A percentile compares a stretch with the other conserved stretches of the same genome.
Evolutionary conservation across 78 protist genomes (phyloP).

Genomic region (Emiliania huxleyi): DNA sequence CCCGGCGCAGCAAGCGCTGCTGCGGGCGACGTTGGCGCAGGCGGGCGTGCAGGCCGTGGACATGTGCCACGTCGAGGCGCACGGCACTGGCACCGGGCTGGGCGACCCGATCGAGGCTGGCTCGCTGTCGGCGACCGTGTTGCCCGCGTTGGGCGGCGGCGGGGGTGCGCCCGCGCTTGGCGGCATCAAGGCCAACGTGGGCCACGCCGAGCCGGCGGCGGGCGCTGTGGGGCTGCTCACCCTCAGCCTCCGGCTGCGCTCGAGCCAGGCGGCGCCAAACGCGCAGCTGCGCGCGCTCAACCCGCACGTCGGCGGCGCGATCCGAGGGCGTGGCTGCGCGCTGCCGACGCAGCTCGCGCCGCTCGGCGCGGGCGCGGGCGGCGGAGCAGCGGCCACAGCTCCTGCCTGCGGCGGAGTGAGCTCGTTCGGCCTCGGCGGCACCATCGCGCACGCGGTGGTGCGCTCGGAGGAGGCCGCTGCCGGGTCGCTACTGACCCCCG

Average conservation of each 20-base stretch:
- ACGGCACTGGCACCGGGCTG: constrained; percentile 43
- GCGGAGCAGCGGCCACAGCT: neutral
- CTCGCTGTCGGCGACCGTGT: constrained; percentile 48
- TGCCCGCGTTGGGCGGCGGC: constrained; percentile 2
- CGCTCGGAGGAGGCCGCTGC: too few species aligned
- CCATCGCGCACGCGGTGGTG: constrained; percentile 13
- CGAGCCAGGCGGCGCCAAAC: neutral
- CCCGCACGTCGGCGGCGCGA: neutral
- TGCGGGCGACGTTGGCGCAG: constrained; percentile 44
- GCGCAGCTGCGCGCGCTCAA: neutral
- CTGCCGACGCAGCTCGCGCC: neutral
- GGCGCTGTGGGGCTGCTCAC: neutral
- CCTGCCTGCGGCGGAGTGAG: neutral
- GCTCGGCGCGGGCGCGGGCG: neutral
- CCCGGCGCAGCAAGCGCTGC: constrained; percentile 60
- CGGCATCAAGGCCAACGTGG: constrained; percentile 67
- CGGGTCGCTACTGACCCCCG: too few species aligned
- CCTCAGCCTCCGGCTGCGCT: neutral
- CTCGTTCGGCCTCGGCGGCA: neutral
- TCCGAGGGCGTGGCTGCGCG: neutral
- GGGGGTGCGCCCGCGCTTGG: constrained; percentile 49
- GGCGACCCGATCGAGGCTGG: constrained; percentile 66
- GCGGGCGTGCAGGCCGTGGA: constrained; percentile 25
- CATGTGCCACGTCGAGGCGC: constrained; percentile 36
- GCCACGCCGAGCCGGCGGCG: constrained; percentile 69